Percentiles rank a stretch among this genome's conserved stretches.
Conservation (phyloP, 768 basidiomycete genomes). For the Pleurotus citrinopileatus region DNA sequence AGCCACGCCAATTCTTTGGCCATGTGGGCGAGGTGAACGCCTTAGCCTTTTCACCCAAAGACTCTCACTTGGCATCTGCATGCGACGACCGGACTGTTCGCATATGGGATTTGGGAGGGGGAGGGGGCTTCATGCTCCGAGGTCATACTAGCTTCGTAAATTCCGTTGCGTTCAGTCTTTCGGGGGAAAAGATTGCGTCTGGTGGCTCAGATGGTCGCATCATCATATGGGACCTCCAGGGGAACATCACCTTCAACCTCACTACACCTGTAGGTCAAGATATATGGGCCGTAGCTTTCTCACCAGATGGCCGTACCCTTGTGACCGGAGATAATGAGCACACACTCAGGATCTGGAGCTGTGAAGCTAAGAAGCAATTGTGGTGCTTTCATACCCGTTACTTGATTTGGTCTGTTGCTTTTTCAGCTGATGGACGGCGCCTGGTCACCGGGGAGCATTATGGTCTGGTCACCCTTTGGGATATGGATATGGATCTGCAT, state of each 20-base stretch:
- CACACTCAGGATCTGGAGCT: not conserved
- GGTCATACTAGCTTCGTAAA: too few relatives aligned
- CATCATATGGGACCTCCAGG: not conserved
- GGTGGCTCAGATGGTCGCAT: not conserved
- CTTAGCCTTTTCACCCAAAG: too few relatives aligned
- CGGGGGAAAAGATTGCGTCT: not conserved
- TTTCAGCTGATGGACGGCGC: constrained; percentile 21
- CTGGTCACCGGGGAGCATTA: constrained; percentile 24
- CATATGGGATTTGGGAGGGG: too few relatives aligned
- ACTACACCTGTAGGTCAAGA: not conserved
- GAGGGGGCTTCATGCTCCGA: too few relatives aligned
- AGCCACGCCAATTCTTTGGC: too few relatives aligned
- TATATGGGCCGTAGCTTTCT: not conserved
- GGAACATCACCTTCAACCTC: not conserved
- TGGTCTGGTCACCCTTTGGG: constrained; percentile 14
- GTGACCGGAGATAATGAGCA: not conserved
- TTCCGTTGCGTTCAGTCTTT: not conserved
- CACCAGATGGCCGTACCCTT: not conserved
- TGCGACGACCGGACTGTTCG: too few relatives aligned
- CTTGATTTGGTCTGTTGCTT: constrained; percentile 17
- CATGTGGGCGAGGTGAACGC: too few relatives aligned
- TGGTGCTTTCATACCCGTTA: not conserved
- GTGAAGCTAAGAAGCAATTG: not conserved
- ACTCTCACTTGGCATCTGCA: too few relatives aligned
- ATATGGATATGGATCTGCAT: constrained; percentile 5